A percentile compares a stretch with the other conserved stretches of the same genome.
Conservation (phyloP, 2,329 filamentous ascomycete species). For the Raffaelea deltoideospora region DNA sequence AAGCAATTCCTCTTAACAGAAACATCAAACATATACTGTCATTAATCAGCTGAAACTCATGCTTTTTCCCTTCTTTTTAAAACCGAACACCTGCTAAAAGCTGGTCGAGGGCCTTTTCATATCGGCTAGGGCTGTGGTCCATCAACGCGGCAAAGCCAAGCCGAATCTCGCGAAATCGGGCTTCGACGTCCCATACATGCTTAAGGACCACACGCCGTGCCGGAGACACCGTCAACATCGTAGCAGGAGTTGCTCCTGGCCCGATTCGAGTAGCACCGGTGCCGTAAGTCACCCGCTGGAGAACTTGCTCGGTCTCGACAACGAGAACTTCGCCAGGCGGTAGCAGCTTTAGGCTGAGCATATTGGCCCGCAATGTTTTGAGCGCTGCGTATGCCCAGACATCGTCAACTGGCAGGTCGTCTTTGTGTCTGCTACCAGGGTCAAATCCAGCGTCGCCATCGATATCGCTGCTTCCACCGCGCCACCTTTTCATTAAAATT, state of each 20-base stretch:
- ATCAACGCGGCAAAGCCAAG: slow-evolving; percentile 62
- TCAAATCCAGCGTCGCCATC: too few species aligned
- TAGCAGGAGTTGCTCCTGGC: slow-evolving; percentile 5
- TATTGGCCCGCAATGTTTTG: slow-evolving; percentile 48
- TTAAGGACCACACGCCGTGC: slow-evolving; percentile 55
- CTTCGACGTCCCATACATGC: slow-evolving; percentile 57
- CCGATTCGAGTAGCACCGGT: too few species aligned
- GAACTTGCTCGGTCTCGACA: slow-evolving; percentile 51
- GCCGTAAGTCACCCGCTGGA: slow-evolving; percentile 51
- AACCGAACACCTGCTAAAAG: slow-evolving; percentile 19
- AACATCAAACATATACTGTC: neutral
- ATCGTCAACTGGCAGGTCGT: slow-evolving; percentile 35
- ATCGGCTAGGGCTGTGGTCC: slow-evolving; percentile 61
- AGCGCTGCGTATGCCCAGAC: slow-evolving; percentile 56
- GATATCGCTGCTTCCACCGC: slow-evolving; percentile 13
- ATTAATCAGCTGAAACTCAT: neutral
- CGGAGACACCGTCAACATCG: slow-evolving; percentile 24
- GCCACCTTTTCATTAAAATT: slow-evolving; percentile 46
- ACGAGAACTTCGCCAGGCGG: slow-evolving; percentile 66
- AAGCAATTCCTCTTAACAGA: too few species aligned
- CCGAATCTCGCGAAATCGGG: slow-evolving; percentile 51
- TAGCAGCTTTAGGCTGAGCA: slow-evolving; percentile 54
- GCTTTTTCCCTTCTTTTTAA: neutral
- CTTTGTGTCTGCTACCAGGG: too few species aligned
- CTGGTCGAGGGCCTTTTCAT: slow-evolving; percentile 53